Evolutionary conservation across 805 yeast genomes (phyloP), one percentile per base, ranked within the genome.

Genomic region (Wickerhamiella lipophila): DNA sequence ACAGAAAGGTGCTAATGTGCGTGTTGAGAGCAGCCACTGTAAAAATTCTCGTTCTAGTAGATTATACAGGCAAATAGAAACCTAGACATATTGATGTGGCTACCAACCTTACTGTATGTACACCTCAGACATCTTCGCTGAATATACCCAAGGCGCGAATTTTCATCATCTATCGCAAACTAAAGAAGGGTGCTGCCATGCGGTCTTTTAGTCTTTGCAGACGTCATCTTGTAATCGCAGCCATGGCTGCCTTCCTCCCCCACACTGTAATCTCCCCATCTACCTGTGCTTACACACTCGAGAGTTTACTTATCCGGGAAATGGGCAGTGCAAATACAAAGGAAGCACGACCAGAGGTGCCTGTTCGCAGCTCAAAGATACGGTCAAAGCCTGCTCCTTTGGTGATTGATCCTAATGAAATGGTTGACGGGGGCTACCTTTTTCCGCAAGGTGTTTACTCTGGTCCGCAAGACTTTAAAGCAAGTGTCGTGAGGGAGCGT

Each of bases 371-470:
- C 6, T 13, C 43, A 15, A 26, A 47, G 26, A 21, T 38, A 38
- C 42, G 44, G 29, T 9, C 42, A 50, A 50, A 16, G 21, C 53
- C 30, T 51, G 57, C 46, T 26, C 53, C 47, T 35, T 50, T 61
- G 52, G 57, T 60, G 8, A 46, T 55, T 18, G 65, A 61, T 34
- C 62, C 58, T 21, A 53, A 54, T 35, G 94, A 85, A 59, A 76
- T 70, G 53, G 95, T 89, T 13, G 97, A 92, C 65, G 98, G 98
- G 16, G 98, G 98, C 1, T 87, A 68, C 60, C 66, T 89, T 54
- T 95, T 94, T 1, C 96, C 97, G 0, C 84, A 76, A 64, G 96
- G 96, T 1, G 83, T 83, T 27, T 89, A 89, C 64, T 76, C 79
- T 54, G 70, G 74, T 27, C 78, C 82, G 42, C 80, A 78, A 56